Conservation (phyloP, 768 basidiomycete species). For the Lentinus tigrinus region DNA sequence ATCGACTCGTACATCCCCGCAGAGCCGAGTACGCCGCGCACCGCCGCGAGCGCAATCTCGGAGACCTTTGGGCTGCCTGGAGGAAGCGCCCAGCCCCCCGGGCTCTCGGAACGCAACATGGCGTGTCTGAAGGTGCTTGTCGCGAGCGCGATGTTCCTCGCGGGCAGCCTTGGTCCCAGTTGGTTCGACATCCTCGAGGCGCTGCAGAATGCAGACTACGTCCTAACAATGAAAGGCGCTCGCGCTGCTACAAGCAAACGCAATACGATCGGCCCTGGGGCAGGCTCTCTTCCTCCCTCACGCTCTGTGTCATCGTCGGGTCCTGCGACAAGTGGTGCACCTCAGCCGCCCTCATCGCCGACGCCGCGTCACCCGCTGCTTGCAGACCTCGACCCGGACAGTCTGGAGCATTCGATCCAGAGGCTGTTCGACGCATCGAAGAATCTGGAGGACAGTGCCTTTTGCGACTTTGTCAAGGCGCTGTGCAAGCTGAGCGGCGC, state of each 20-base stretch:
- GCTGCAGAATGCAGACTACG: conserved; percentile 93
- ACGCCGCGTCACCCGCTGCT: conserved; percentile 58
- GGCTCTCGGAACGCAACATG: conserved; percentile 85
- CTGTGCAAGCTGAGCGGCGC: conserved; percentile 85
- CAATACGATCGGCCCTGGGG: conserved; percentile 30
- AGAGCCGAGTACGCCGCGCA: conserved; percentile 59
- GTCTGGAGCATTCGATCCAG: conserved; percentile 71
- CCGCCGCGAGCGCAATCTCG: conserved; percentile 52
- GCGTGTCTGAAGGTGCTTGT: conserved; percentile 86
- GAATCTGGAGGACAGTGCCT: conserved; percentile 79
- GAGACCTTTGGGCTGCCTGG: conserved; percentile 60
- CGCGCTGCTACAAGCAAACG: conserved; percentile 17
- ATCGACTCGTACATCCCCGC: conserved; percentile 52
- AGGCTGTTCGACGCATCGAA: conserved; percentile 85
- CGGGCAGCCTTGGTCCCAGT: conserved; percentile 81
- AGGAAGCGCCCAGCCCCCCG: conserved; percentile 55
- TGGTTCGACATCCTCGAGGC: conserved; percentile 93
- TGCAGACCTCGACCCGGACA: conserved; percentile 73
- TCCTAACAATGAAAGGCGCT: conserved; percentile 65
- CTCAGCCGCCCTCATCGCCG: conserved; percentile 24
- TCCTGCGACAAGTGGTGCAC: conserved; percentile 18
- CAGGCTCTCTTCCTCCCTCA: conserved; percentile 29
- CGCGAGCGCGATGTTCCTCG: conserved; percentile 73
- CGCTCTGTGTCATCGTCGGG: conserved; percentile 32
- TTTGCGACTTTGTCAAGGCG: conserved; percentile 72